Conservation (phyloP, 2,329 filamentous ascomycete genomes). For the Arthroderma uncinatum region DNA sequence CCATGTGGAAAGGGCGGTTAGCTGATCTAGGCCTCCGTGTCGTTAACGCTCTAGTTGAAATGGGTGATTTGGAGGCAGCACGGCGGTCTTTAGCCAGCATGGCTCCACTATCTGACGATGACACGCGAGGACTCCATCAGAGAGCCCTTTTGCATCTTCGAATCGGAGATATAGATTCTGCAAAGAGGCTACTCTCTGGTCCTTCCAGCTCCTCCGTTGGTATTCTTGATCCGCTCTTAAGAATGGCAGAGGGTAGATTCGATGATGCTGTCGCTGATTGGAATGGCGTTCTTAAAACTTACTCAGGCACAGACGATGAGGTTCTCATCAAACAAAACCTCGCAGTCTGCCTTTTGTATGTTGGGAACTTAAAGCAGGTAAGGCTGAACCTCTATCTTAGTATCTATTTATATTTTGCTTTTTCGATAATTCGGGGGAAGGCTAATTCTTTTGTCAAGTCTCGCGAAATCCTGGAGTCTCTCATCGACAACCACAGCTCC, state of each 20-base stretch:
- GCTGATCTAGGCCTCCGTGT: conserved; percentile 59
- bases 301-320: conserved; percentile 38
- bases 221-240: conserved; percentile 50
- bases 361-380: conserved; percentile 62
- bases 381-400: conserved; percentile 15
- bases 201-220: conserved; percentile 19
- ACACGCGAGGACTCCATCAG: conserved; percentile 26
- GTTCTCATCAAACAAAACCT: conserved; percentile 71
- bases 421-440: not conserved
- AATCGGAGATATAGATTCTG: conserved; percentile 63
- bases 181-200: conserved; percentile 43
- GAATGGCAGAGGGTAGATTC: conserved; percentile 69
- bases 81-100: conserved; percentile 59
- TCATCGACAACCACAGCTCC: conserved; percentile 51
- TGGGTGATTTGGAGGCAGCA: conserved; percentile 77
- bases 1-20: conserved; percentile 61
- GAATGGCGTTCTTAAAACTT: conserved; percentile 40
- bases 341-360: conserved; percentile 74
- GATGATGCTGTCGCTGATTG: conserved; percentile 52
- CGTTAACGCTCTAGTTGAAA: conserved; percentile 46
- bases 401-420: not conserved
- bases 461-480: conserved; percentile 51
- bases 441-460: conserved; percentile 39
- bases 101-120: conserved; percentile 21
- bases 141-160: conserved; percentile 62